phyloP scores from a whole-genome alignment of 129 eudicot genomes.

The Ambrosia artemisiifolia region DNA sequence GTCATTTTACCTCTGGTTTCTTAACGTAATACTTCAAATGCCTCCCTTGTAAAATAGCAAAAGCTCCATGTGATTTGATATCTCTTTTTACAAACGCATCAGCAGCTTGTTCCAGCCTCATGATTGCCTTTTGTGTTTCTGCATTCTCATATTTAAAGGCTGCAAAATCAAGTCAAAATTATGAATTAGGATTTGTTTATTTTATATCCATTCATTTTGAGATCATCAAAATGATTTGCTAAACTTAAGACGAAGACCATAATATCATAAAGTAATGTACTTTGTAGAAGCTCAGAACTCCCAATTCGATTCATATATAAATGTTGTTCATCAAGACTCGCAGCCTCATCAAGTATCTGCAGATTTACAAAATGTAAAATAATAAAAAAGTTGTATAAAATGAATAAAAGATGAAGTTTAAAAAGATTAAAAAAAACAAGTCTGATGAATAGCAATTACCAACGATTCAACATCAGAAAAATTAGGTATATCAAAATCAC shows the following conservation, averaged over 20 bases:
- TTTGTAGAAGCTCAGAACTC: slow-evolving; percentile 25
- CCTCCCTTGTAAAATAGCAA: slow-evolving; percentile 67
- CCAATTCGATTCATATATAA: slow-evolving; percentile 37
- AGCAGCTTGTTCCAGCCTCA: slow-evolving; percentile 68
- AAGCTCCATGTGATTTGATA: slow-evolving; percentile 55
- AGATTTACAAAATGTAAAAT: slow-evolving; percentile 5
- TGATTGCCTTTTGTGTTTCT: slow-evolving; percentile 43
- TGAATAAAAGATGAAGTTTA: neutral
- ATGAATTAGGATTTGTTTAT: neutral
- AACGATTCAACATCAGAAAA: slow-evolving; percentile 76
- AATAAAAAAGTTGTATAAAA: neutral
- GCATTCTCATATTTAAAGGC: slow-evolving; percentile 41
- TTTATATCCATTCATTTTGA: neutral
- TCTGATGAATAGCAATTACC: slow-evolving; percentile 39
- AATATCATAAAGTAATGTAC: slow-evolving; percentile 12
- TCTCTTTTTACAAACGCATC: slow-evolving; percentile 44
- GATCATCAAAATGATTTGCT: neutral
- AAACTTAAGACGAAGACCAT: neutral
- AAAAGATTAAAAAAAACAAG: neutral
- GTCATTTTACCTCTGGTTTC: slow-evolving; percentile 54
- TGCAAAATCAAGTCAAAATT: slow-evolving; percentile 35
- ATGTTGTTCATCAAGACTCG: slow-evolving; percentile 47
- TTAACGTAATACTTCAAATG: slow-evolving; percentile 44
- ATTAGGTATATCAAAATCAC: slow-evolving; percentile 42
- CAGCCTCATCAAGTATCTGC: slow-evolving; percentile 76